Evolutionary conservation across 768 basidiomycete genomes (phyloP).

Genomic region (Xerocomellus chrysenteron): DNA sequence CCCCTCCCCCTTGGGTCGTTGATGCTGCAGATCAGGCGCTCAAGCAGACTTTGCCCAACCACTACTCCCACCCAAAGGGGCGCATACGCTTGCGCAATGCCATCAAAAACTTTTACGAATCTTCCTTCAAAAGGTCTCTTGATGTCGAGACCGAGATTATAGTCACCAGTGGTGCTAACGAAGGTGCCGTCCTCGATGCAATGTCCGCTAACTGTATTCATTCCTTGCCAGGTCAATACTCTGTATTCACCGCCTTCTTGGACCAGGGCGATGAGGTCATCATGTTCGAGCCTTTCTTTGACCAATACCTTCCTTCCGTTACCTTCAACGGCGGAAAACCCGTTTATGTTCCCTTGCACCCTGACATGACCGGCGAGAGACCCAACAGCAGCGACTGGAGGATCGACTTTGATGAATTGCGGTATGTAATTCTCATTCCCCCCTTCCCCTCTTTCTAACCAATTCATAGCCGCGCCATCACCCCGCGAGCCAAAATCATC

Average conservation of each 20-base stretch:
- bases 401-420: slow-evolving; percentile 85
- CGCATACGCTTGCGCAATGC: slow-evolving; percentile 85
- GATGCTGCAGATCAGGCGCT: slow-evolving; percentile 73
- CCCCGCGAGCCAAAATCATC: slow-evolving; percentile 89
- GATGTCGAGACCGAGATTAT: slow-evolving; percentile 87
- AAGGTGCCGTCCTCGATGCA: slow-evolving; percentile 52
- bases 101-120: slow-evolving; percentile 75
- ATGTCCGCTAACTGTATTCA: slow-evolving; percentile 1
- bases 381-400: slow-evolving; percentile 79
- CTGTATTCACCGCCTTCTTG: slow-evolving; percentile 89
- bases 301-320: slow-evolving; percentile 91
- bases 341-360: slow-evolving; percentile 93
- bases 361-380: slow-evolving; percentile 54
- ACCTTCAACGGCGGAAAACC: slow-evolving; percentile 93
- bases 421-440: slow-evolving; percentile 40
- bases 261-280: slow-evolving; percentile 96
- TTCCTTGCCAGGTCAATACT: slow-evolving; percentile 67
- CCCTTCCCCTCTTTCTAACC: slow-evolving; percentile 2
- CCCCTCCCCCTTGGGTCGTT: slow-evolving; percentile 77
- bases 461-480: slow-evolving; percentile 67
- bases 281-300: slow-evolving; percentile 98
- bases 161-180: slow-evolving; percentile 95
- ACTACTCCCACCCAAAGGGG: slow-evolving; percentile 91
- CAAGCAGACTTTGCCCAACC: slow-evolving; percentile 61
- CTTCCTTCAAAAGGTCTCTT: slow-evolving; percentile 65